Conservation (phyloP, 2,329 filamentous ascomycete species). For the Penicillium occitanis region DNA sequence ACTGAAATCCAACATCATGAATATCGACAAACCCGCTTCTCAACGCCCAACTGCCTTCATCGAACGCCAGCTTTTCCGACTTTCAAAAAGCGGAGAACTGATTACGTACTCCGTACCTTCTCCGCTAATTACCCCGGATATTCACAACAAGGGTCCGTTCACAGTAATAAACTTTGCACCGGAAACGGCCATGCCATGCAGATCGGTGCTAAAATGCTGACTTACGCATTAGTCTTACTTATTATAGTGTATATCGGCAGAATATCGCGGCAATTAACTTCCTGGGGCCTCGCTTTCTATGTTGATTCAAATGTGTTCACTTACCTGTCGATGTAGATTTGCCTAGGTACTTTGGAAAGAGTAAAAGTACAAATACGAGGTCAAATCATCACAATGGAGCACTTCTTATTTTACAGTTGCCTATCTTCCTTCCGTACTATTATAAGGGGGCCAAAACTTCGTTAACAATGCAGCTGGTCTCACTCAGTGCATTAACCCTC, state of each 20-base stretch:
- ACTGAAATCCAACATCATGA: not conserved
- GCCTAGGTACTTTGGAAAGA: not conserved
- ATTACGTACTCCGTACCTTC: too few relatives aligned
- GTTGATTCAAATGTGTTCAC: not conserved
- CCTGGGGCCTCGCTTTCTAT: not conserved
- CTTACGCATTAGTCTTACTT: not conserved
- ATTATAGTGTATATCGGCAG: not conserved
- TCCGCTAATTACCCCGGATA: not conserved
- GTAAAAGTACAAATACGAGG: not conserved
- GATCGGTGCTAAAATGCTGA: not conserved
- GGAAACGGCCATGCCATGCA: not conserved
- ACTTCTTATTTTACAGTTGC: too few relatives aligned
- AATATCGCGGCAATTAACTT: not conserved
- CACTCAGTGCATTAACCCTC: not conserved
- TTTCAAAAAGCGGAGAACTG: not conserved
- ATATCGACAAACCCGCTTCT: not conserved
- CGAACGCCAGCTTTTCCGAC: not conserved
- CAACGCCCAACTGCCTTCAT: not conserved
- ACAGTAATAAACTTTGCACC: not conserved
- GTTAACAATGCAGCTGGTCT: not conserved
- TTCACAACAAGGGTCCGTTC: not conserved
- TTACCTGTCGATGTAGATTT: not conserved
- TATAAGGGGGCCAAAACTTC: not conserved
- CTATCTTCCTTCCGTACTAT: not conserved
- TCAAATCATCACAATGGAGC: not conserved